A percentile compares a stretch with the other conserved stretches of the same genome.
Conservation (phyloP, 208 protist genomes). For the Acanthamoeba healyi region DNA sequence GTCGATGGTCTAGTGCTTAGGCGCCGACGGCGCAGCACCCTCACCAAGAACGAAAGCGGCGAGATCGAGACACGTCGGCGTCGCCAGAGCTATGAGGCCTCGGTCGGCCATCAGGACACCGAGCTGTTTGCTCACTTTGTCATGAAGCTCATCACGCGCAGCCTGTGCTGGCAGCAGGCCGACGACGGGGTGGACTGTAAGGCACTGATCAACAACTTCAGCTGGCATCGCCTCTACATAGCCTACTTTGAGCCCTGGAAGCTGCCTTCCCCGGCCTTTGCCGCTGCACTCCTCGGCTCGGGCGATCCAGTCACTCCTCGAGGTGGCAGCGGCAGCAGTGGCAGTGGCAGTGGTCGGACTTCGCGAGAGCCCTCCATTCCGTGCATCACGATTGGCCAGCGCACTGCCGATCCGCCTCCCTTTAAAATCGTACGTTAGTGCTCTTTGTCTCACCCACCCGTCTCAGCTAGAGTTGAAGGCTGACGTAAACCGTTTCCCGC, state of each 20-base stretch:
- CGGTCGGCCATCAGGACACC: not conserved
- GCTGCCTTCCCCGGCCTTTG: not conserved
- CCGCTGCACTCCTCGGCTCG: not conserved
- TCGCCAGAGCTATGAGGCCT: constrained; percentile 7
- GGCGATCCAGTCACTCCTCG: not conserved
- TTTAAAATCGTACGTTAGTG: constrained; percentile 22
- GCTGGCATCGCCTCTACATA: constrained; percentile 39
- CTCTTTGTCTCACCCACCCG: not conserved
- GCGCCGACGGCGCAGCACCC: constrained; percentile 29
- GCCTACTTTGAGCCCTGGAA: constrained; percentile 63
- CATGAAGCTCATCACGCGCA: not conserved
- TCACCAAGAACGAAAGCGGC: constrained; percentile 33
- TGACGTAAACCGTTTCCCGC: not conserved
- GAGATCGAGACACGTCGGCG: constrained; percentile 2
- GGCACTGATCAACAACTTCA: constrained; percentile 1
- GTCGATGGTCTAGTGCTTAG: not conserved
- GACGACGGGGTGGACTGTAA: not conserved
- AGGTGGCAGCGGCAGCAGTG: not conserved
- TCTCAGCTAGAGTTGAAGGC: not conserved
- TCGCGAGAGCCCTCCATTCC: not conserved
- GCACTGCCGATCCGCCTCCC: constrained; percentile 2
- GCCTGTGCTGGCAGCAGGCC: not conserved
- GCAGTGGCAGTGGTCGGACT: not conserved
- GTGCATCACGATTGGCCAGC: constrained; percentile 37
- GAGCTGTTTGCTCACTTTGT: constrained; percentile 46